Evolutionary conservation across 2,329 filamentous ascomycete genomes (phyloP).

Genomic region (Colletotrichum sp.): DNA sequence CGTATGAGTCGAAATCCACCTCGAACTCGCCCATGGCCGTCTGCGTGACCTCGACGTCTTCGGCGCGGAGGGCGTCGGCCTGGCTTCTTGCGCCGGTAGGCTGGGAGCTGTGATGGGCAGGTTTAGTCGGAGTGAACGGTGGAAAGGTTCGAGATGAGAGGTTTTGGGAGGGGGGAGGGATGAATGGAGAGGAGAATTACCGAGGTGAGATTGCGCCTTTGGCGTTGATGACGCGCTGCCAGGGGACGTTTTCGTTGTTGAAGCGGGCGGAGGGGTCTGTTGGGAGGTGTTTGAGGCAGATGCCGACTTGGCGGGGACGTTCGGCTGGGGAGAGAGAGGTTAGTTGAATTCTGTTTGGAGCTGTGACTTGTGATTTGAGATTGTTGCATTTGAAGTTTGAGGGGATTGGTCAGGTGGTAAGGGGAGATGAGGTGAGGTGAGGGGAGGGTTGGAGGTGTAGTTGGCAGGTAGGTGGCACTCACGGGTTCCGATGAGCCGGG

Average conservation of each 20-base stretch:
- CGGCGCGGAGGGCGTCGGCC: conserved; percentile 52
- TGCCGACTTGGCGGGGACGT: conserved; percentile 82
- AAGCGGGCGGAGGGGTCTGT: conserved; percentile 57
- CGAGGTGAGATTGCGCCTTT: conserved; percentile 87
- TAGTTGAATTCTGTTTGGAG: neutral
- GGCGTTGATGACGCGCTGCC: conserved; percentile 91
- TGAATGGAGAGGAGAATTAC: too few species aligned
- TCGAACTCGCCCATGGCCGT: conserved; percentile 56
- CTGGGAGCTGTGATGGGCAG: conserved; percentile 44
- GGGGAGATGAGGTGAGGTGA: neutral
- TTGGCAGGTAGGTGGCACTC: conserved; percentile 37
- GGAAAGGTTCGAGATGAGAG: neutral
- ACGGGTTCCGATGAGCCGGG: conserved; percentile 75
- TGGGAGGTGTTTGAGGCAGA: conserved; percentile 88
- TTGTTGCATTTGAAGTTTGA: fast-evolving
- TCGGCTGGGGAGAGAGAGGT: conserved; percentile 55
- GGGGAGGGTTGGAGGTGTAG: neutral
- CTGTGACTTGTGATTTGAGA: neutral
- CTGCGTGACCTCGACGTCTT: conserved; percentile 57
- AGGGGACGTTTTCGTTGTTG: conserved; percentile 83
- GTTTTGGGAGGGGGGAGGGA: neutral
- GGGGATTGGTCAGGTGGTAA: neutral
- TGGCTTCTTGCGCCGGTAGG: conserved; percentile 55
- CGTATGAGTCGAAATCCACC: conserved; percentile 56
- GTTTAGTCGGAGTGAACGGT: neutral